A percentile compares a stretch with the other conserved stretches of the same genome.
phyloP scores from a whole-genome alignment of 2,329 filamentous ascomycete genomes.

The Trichoderma gracile region DNA sequence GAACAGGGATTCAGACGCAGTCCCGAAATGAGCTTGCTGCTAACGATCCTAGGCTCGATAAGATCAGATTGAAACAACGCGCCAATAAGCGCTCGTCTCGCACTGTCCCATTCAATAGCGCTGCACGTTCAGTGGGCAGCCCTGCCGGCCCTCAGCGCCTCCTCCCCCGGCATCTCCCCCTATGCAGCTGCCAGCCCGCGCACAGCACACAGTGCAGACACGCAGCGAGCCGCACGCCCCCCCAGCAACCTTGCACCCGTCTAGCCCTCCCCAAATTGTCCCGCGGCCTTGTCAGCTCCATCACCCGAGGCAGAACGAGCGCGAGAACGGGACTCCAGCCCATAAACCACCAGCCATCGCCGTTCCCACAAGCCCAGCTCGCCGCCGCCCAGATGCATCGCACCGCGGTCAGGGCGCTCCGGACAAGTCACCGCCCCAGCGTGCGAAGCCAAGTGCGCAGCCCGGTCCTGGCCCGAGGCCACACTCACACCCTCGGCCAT shows the following conservation, averaged over 20 bases:
- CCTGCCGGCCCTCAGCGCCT: too few relatives aligned
- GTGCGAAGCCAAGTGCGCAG: slow-evolving; percentile 55
- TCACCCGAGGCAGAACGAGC: slow-evolving; percentile 20
- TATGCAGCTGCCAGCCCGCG: neutral
- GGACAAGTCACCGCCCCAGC: slow-evolving; percentile 66
- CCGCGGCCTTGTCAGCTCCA: slow-evolving; percentile 24
- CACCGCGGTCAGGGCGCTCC: slow-evolving; percentile 66
- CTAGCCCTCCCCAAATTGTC: slow-evolving; percentile 17
- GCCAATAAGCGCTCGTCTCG: neutral
- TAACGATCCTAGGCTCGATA: neutral
- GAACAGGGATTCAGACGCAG: slow-evolving; percentile 2
- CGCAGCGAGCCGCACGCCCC: neutral
- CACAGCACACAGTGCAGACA: neutral
- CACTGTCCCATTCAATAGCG: neutral
- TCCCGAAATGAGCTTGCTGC: slow-evolving; percentile 19
- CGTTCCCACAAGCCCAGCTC: slow-evolving; percentile 20
- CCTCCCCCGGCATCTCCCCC: neutral
- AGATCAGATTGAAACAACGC: neutral
- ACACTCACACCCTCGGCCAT: slow-evolving; percentile 46
- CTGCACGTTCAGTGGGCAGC: too few relatives aligned
- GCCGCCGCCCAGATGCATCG: slow-evolving; percentile 65
- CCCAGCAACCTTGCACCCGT: neutral
- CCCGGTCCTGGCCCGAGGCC: slow-evolving; percentile 31
- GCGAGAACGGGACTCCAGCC: slow-evolving; percentile 1
- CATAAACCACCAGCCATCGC: slow-evolving; percentile 2